Evolutionary conservation across 208 protist species (phyloP).

Genomic region (Crithidia bombi): DNA sequence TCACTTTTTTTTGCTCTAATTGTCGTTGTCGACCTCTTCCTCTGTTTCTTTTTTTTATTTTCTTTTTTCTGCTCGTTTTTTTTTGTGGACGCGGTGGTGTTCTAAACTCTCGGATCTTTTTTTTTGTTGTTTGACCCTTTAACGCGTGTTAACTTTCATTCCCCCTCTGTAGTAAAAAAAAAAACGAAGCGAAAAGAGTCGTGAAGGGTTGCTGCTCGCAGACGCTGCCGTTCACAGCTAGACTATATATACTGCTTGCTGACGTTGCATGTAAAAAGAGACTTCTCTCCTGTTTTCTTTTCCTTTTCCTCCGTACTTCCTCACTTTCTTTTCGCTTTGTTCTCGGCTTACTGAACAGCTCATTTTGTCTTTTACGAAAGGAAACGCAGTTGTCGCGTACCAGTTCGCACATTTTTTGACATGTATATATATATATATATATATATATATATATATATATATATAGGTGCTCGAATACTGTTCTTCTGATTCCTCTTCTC

Average conservation of each 20-base stretch:
- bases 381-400: background rate
- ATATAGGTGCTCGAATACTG: too few relatives aligned
- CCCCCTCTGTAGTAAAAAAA: background rate
- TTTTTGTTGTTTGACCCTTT: too few relatives aligned
- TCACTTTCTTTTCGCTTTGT: slow-evolving; percentile 8
- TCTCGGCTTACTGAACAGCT: too few relatives aligned
- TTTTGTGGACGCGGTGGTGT: background rate
- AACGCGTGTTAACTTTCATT: background rate
- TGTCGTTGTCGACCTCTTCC: background rate
- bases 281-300: background rate
- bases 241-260: background rate
- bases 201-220: background rate
- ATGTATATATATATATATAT: background rate
- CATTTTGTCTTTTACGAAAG: background rate
- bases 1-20: background rate
- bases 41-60: background rate
- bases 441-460: background rate
- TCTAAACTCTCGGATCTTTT: background rate
- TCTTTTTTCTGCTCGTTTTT: background rate
- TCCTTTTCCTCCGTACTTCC: background rate
- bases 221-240: background rate
- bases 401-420: background rate
- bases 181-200: background rate
- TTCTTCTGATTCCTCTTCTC: too few relatives aligned
- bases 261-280: background rate